Evolutionary conservation across 345 rosid genomes (phyloP), one percentile per base, ranked within the genome.

Genomic region (Combretum micranthum): DNA sequence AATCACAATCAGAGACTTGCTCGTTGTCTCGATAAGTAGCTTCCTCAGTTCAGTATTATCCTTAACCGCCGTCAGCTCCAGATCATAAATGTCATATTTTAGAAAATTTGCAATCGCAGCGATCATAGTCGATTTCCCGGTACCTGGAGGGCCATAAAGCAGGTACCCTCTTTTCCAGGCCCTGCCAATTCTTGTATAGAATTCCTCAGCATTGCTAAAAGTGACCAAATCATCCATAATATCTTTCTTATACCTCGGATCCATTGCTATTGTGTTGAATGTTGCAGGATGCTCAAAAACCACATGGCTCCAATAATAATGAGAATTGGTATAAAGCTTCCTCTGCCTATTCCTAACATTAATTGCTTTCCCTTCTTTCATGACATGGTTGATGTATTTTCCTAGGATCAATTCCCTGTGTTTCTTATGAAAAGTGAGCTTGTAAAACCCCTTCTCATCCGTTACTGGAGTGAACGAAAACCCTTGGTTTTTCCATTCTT

Each of bases 1-100:
- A 15, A 61, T 61, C 65, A 61, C 65, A 16, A 61, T 44, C n/a
- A 61, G 20, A 7, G 65, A 61, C 65, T 61, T 61, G 17, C 22
- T 18, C 4, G 65, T 7, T 0, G 57, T 52, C 43, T 61, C 57
- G 13, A 61, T 61, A 23, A 61, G 65, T n/a, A 52, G 50, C 25
- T 13, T 61, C 25, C 50, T 61, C 44, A 61, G 42, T 23, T 52
- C 57, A 0, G 65, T 19, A 43, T 61, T 61, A 43, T 61, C 57
- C 57, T 61, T 51, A 16, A 61, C 65, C 13, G 57, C 44, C 3
- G 57, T 61, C 50, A 61, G 16, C 37, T 61, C 65, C 22, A 61
- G 15, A 23, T 61, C 65, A 13, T 61, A 61, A 1, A 61, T 17
- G 43, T 61, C 57, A 23, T 52, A 61, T 17, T 43, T 15, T n/a